Evolutionary conservation across 352 stramenopile genomes (phyloP).

Genomic region (Blastocystis sp.): DNA sequence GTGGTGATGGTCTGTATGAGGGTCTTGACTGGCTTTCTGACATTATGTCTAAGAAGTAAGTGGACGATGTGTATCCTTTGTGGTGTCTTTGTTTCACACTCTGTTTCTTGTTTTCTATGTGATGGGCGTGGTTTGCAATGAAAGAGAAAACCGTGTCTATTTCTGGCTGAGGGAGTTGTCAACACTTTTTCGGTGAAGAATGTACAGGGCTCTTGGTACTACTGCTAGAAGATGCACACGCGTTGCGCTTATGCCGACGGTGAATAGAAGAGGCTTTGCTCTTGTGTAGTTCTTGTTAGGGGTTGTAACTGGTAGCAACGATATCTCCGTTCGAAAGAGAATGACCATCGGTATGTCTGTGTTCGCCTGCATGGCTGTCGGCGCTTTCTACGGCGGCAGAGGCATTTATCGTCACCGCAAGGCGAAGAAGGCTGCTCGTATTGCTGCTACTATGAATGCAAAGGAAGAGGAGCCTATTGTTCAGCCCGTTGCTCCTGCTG

Average conservation of each 20-base stretch:
- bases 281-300: constrained; percentile 27
- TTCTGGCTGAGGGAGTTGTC: no score
- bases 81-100: no score
- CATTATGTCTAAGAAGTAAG: constrained; percentile 77
- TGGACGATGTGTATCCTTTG: no score
- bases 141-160: no score
- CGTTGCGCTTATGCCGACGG: neutral
- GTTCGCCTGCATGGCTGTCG: constrained; percentile 28
- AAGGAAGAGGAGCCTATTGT: neutral
- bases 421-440: constrained; percentile 46
- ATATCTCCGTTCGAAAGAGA: constrained; percentile 65
- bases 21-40: constrained; percentile 94
- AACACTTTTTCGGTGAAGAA: neutral
- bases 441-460: neutral
- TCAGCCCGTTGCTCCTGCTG: neutral
- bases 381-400: constrained; percentile 33
- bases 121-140: no score
- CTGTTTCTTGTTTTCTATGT: no score
- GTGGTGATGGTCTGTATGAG: constrained; percentile 95
- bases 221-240: constrained; percentile 33
- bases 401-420: constrained; percentile 29
- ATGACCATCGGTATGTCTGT: constrained; percentile 59
- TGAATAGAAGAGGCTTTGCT: constrained; percentile 57
- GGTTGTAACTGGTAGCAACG: constrained; percentile 29
- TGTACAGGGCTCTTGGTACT: constrained; percentile 45